These are phyloP conservation scores for Russula dissimulans DNA, from an alignment of 768 basidiomycete genomes.

Conservation along the genomic window DNA sequence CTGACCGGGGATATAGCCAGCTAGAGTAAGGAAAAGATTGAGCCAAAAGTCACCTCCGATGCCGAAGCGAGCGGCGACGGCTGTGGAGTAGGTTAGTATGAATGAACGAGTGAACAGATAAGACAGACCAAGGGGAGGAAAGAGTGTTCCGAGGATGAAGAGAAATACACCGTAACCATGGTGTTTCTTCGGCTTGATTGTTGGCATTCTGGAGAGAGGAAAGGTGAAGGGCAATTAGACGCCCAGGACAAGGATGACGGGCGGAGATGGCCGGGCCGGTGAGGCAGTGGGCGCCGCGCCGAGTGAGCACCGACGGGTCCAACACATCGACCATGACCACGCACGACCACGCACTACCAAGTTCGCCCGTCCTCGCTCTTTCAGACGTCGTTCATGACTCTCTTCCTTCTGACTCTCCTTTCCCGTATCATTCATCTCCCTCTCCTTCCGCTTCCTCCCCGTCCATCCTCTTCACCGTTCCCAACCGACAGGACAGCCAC, in stretches of 20 bases:
- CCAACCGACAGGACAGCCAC: constrained; percentile 15
- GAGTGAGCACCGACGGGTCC: too few species aligned
- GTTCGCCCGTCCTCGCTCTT: constrained; percentile 52
- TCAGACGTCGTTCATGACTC: constrained; percentile 84
- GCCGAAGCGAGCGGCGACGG: constrained; percentile 89
- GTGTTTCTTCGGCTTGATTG: constrained; percentile 53
- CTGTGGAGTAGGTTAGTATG: constrained; percentile 32
- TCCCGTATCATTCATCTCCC: constrained; percentile 23
- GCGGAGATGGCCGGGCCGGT: too few species aligned
- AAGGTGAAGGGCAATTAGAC: not conserved
- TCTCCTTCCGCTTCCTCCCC: constrained; percentile 15
- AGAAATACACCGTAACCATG: constrained; percentile 78
- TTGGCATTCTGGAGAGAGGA: constrained; percentile 3
- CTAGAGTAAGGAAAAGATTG: constrained; percentile 80
- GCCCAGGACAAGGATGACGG: too few species aligned
- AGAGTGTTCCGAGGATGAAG: constrained; percentile 81
- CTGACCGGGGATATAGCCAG: constrained; percentile 82
- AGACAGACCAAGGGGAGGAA: constrained; percentile 78
- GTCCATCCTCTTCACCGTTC: constrained; percentile 19
- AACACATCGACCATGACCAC: not conserved
- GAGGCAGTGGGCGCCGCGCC: too few species aligned
- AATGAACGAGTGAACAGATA: not conserved
- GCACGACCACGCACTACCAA: constrained; percentile 26
- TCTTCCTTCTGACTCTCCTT: constrained; percentile 44
- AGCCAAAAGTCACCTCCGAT: constrained; percentile 87